Base-by-base conservation (phyloP, 2,329 filamentous ascomycete genomes). In the Emmonsiellopsis sp. region DNA sequence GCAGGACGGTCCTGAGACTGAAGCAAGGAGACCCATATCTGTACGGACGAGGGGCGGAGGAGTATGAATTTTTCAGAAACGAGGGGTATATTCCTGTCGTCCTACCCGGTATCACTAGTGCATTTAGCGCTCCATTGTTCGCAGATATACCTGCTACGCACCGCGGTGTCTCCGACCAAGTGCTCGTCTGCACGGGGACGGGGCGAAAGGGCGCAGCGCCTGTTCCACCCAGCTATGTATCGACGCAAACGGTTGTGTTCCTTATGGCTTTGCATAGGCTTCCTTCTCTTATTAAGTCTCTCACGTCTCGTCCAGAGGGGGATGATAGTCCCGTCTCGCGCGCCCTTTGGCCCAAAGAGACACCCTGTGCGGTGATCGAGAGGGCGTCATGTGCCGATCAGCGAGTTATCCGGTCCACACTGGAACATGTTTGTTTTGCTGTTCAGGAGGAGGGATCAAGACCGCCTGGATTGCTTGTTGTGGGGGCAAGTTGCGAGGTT, bases 1-100 rank as follows among this genome's bases (percentile, higher is more conserved):
- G 93, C 10, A 83, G 87, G 66, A 87, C 82, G 1, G 93, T 98
- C 0, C 77, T 98, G 36, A 81, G 93, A 2, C 77, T 98, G 44
- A 98, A 98, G 73, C 93, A 98, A 68, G 93, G 93, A 45, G 93
- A 98, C 64, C 93, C 93, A 0, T 98, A 95, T 70, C 82, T 98
- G 40, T 98, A 97, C 70, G 93, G 93, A 40, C 84, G 93, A 40
- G 93, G 93, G 53, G 93, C 89, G 36, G 93, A 98, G 68, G 93
- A 98, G 68, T 88, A 89, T 40, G 81, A 83, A 33, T 95, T 87
- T 67, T 96, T 98, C 77, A 76, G 83, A 2, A 73, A 74, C 2
- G 78, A 86, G 47, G 89, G 90, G 1, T 84, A 85, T 54, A 78
- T 77, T 5, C 81, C 84, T 9, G 73, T 80, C 0, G 91, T 98